These are phyloP conservation scores for Trichothecium roseum DNA, from an alignment of 2,329 filamentous ascomycete genomes.

Conservation along the genomic window DNA sequence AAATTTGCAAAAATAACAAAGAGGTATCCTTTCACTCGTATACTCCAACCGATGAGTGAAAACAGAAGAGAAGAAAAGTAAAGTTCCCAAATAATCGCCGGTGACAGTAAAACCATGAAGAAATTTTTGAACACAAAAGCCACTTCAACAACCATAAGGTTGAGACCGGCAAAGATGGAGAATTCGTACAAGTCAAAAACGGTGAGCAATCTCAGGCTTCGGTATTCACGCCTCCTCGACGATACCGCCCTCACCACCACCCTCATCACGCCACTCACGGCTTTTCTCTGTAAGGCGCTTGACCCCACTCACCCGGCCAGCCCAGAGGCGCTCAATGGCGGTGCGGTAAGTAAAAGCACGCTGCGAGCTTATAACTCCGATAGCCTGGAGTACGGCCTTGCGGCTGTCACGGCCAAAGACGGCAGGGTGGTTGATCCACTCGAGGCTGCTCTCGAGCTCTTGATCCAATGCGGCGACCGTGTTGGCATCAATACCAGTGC, in stretches of 20 bases:
- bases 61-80: too few species aligned
- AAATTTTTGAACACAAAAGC: too few species aligned
- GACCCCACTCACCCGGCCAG: constrained; percentile 69
- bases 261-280: constrained; percentile 83
- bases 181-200: too few species aligned
- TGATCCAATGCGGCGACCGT: constrained; percentile 82
- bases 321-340: constrained; percentile 82
- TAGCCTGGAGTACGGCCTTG: constrained; percentile 91
- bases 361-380: constrained; percentile 92
- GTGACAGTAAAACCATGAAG: too few species aligned
- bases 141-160: too few species aligned
- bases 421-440: constrained; percentile 96
- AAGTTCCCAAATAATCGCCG: too few species aligned
- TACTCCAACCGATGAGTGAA: too few species aligned
- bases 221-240: constrained; percentile 44
- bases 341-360: constrained; percentile 89
- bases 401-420: constrained; percentile 89
- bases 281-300: constrained; percentile 73
- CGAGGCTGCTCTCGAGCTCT: constrained; percentile 79
- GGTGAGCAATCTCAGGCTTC: too few species aligned
- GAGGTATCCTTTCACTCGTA: too few species aligned
- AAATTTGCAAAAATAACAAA: too few species aligned
- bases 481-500: constrained; percentile 69
- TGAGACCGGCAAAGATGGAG: too few species aligned
- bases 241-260: constrained; percentile 60